Percentiles rank a stretch among this genome's conserved stretches.
These are phyloP conservation scores for Trichoderma polysporum DNA, from an alignment of 2,329 filamentous ascomycete genomes.

Conservation along the genomic window DNA sequence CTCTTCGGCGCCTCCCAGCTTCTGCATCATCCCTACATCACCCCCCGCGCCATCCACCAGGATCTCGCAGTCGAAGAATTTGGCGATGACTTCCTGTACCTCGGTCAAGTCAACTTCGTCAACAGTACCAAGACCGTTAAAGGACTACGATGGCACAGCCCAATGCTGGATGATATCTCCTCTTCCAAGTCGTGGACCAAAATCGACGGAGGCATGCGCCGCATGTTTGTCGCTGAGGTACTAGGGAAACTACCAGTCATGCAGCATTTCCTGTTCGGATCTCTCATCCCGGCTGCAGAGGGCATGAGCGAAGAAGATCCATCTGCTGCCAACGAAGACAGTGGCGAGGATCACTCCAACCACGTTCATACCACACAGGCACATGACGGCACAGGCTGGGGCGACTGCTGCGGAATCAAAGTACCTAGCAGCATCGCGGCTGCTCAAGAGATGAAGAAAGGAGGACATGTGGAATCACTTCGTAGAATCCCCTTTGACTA, in stretches of 20 bases:
- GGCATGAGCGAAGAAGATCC: conserved; percentile 73
- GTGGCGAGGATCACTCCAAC: conserved; percentile 59
- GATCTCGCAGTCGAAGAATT: conserved; percentile 85
- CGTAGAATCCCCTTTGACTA: conserved; percentile 82
- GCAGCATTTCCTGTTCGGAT: conserved; percentile 97
- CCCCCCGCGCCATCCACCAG: conserved; percentile 80
- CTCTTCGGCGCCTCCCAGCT: conserved; percentile 92
- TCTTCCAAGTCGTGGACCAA: conserved; percentile 87
- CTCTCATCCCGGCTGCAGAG: conserved; percentile 73
- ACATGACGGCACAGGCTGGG: conserved; percentile 72
- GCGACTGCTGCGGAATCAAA: conserved; percentile 97
- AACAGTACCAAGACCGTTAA: conserved; percentile 96
- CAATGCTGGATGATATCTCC: conserved; percentile 97
- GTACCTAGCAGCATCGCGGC: conserved; percentile 93
- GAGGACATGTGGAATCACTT: conserved; percentile 57
- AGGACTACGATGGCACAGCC: conserved; percentile 91
- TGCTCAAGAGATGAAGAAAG: conserved; percentile 82
- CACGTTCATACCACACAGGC: conserved; percentile 61
- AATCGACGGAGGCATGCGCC: conserved; percentile 90
- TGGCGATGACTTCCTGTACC: conserved; percentile 78
- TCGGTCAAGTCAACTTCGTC: conserved; percentile 90
- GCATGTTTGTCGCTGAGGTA: conserved; percentile 95
- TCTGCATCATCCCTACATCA: conserved; percentile 78
- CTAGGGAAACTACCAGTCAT: conserved; percentile 92
- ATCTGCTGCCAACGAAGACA: conserved; percentile 46